Evolutionary conservation across 768 basidiomycete genomes (phyloP).

Genomic region (Leccinum subgranulosum): DNA sequence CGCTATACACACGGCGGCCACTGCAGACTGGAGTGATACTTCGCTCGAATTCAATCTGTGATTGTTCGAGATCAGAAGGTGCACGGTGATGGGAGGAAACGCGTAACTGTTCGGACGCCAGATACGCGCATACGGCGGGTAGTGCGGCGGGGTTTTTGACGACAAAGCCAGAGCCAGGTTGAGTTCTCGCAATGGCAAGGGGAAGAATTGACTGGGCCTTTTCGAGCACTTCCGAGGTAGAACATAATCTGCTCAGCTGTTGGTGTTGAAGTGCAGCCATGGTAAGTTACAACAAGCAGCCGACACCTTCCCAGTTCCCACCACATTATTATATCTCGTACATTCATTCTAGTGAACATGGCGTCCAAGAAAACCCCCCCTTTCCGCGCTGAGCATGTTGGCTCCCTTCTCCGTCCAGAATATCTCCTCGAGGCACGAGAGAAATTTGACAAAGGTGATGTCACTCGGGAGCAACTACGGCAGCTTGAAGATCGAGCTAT

Average conservation of each 20-base stretch:
- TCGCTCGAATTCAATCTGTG: slow-evolving; percentile 26
- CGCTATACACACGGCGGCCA: slow-evolving; percentile 22
- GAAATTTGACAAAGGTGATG: too few species aligned
- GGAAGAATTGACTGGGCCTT: slow-evolving; percentile 22
- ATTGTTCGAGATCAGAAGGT: neutral
- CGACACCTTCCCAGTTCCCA: too few species aligned
- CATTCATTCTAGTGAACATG: too few species aligned
- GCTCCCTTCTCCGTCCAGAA: too few species aligned
- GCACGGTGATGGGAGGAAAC: neutral
- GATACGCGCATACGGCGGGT: slow-evolving; percentile 29
- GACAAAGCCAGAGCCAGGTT: slow-evolving; percentile 27
- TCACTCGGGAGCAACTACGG: too few species aligned
- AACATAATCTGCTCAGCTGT: neutral
- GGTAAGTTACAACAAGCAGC: neutral
- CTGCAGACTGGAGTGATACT: slow-evolving; percentile 28
- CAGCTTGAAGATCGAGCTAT: too few species aligned
- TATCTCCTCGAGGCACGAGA: too few species aligned
- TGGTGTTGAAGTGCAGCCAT: neutral
- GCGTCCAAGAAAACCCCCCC: too few species aligned
- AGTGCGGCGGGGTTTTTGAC: slow-evolving; percentile 23
- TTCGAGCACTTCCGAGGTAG: slow-evolving; percentile 18
- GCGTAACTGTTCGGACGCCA: slow-evolving; percentile 32
- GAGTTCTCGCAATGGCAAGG: slow-evolving; percentile 23
- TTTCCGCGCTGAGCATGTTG: too few species aligned
- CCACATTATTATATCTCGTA: too few species aligned